Evolutionary conservation across 495 filamentous ascomycete species (phyloP).

Genomic region (Evansstolkia leycettana): DNA sequence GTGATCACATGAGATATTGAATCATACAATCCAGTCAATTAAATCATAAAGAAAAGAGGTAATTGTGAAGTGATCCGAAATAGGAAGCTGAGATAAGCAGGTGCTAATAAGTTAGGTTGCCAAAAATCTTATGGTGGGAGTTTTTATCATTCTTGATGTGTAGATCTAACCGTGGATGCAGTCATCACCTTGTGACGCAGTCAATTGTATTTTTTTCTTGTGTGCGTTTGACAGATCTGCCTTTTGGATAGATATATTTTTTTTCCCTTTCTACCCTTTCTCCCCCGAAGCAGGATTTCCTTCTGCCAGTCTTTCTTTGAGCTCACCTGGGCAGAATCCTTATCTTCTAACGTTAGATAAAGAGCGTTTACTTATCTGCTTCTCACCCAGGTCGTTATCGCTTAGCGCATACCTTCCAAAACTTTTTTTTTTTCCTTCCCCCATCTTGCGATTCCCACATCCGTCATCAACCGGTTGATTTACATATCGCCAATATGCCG

Average conservation of each 20-base stretch:
- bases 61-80: no score
- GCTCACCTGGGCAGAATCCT: no score
- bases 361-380: neutral
- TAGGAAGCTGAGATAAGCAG: no score
- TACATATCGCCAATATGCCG: slow-evolving; percentile 46
- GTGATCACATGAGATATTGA: no score
- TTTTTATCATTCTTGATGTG: slow-evolving; percentile 1
- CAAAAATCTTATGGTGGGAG: neutral
- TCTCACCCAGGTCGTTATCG: no score
- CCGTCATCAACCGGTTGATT: slow-evolving; percentile 2
- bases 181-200: neutral
- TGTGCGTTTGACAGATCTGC: neutral
- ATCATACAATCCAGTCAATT: no score
- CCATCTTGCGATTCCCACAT: slow-evolving; percentile 1
- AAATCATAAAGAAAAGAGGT: no score
- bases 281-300: slow-evolving; percentile 9
- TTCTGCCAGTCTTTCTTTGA: slow-evolving; percentile 1
- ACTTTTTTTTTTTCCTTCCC: slow-evolving; percentile 2
- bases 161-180: slow-evolving; percentile 8
- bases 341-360: neutral
- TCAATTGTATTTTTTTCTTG: neutral
- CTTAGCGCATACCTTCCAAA: slow-evolving; percentile 3
- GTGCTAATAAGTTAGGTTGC: no score
- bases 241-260: slow-evolving; percentile 9
- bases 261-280: slow-evolving; percentile 5